phyloP scores from a whole-genome alignment of 2,329 filamentous ascomycete genomes.

The Aspergillus udagawae region DNA sequence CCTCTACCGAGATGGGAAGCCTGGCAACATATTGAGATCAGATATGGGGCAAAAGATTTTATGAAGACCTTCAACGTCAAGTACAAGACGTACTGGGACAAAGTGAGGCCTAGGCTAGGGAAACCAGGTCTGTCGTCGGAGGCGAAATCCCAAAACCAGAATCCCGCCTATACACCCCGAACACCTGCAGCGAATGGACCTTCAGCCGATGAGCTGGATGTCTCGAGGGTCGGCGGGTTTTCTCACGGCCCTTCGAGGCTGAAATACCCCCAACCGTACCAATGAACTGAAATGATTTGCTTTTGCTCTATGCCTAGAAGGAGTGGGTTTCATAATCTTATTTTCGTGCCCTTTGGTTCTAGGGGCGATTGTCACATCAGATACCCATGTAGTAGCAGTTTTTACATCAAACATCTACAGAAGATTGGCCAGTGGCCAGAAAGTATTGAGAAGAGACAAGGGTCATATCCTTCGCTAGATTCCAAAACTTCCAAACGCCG shows the following conservation, averaged over 20 bases:
- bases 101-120: neutral
- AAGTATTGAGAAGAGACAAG: neutral
- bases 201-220: neutral
- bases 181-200: conserved; percentile 5
- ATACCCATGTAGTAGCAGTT: neutral
- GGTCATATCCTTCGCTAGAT: neutral
- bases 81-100: conserved; percentile 10
- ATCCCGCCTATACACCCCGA: conserved; percentile 10
- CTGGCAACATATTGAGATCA: conserved; percentile 27
- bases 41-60: conserved; percentile 10
- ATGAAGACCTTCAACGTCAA: conserved; percentile 13
- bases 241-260: neutral
- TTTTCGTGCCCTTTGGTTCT: neutral
- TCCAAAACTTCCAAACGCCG: neutral
- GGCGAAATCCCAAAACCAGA: neutral
- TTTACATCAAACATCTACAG: neutral
- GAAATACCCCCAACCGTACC: conserved; percentile 14
- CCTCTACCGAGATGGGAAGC: conserved; percentile 24
- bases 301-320: neutral
- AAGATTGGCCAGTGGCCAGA: neutral
- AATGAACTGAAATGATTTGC: conserved; percentile 3
- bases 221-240: neutral
- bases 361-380: neutral
- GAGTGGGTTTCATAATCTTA: too few relatives aligned
- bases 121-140: neutral